phyloP scores from a whole-genome alignment of 2,329 filamentous ascomycete species.

The Zymoseptoria pseudotritici region DNA sequence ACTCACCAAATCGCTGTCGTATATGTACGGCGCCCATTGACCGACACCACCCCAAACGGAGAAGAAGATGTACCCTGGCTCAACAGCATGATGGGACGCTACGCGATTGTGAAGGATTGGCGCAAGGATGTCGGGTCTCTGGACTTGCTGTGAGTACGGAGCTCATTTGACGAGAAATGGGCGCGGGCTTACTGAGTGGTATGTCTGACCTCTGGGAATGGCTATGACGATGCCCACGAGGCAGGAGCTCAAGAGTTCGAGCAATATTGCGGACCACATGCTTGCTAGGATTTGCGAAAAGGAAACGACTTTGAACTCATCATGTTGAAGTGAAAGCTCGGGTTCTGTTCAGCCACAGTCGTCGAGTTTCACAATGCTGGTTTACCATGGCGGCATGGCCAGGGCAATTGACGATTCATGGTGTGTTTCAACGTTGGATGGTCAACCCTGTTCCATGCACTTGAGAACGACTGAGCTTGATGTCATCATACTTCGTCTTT shows the following conservation, averaged over 20 bases:
- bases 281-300: neutral
- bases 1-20: neutral
- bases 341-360: neutral
- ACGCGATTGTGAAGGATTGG: neutral
- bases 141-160: neutral
- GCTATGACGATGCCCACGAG: neutral
- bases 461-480: neutral
- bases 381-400: no score
- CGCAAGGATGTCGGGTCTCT: neutral
- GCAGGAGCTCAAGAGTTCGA: neutral
- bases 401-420: neutral
- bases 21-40: neutral
- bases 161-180: neutral
- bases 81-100: neutral
- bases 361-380: neutral
- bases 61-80: neutral
- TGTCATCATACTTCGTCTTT: neutral
- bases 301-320: neutral
- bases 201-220: neutral
- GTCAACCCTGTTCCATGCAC: neutral
- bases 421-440: neutral
- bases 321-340: neutral
- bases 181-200: neutral
- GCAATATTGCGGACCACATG: neutral
- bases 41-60: neutral